A percentile compares a stretch with the other conserved stretches of the same genome.
Evolutionary conservation across 1,139 yeast species (phyloP).

Genomic region (Kodamaea sp.): DNA sequence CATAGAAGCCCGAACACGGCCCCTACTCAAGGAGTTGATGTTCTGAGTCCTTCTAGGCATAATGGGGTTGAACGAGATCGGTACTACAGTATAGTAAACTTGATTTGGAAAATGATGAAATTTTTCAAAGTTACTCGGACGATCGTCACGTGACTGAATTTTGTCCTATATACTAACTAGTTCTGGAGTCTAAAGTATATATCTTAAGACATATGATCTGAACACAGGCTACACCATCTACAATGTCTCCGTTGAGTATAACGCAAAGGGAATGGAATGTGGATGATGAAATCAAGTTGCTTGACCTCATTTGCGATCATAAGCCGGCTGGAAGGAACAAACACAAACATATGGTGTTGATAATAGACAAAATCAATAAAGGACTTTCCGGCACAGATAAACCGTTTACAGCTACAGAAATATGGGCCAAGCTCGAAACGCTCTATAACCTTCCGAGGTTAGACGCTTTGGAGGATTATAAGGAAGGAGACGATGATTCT

Average conservation of each 20-base stretch:
- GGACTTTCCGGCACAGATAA: constrained; percentile 18
- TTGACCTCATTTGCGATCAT: constrained; percentile 64
- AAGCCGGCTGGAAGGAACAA: constrained; percentile 66
- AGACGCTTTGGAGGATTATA: constrained; percentile 49
- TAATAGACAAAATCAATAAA: constrained; percentile 54
- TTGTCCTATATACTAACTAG: too few species aligned
- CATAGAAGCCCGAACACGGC: constrained; percentile 86
- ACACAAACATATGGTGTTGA: constrained; percentile 58
- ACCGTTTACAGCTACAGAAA: constrained; percentile 47
- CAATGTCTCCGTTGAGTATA: background rate
- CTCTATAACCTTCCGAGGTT: constrained; percentile 58
- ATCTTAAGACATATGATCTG: too few species aligned
- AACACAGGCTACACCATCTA: background rate
- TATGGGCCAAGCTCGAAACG: constrained; percentile 57
- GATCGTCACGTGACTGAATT: too few species aligned
- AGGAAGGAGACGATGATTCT: constrained; percentile 7
- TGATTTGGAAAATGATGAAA: constrained; percentile 4
- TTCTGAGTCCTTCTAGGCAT: constrained; percentile 68
- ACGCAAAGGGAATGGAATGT: constrained; percentile 48
- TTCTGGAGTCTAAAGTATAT: too few species aligned
- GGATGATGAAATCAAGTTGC: constrained; percentile 66
- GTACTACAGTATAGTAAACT: too few species aligned
- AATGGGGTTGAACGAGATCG: too few species aligned
- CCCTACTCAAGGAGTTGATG: constrained; percentile 62
- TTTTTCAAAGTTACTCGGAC: too few species aligned